Conservation (phyloP, 176 grass and related monocot species). For the Oryza punctata region DNA sequence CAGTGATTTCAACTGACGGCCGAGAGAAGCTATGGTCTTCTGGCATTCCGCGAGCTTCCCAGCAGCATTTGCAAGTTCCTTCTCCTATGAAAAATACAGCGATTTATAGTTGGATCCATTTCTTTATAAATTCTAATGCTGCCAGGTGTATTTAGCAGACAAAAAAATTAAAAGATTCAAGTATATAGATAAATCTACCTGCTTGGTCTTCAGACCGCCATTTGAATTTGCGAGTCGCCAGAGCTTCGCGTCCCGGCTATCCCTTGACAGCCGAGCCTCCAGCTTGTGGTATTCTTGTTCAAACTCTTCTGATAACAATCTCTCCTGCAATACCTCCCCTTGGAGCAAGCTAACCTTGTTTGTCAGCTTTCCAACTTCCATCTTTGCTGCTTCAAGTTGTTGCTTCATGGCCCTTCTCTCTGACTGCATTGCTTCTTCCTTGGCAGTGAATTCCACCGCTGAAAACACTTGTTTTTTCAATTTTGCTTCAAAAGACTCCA, state of each 20-base stretch:
- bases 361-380: conserved; percentile 56
- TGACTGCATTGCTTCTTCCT: conserved; percentile 51
- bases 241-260: conserved; percentile 51
- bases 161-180: not conserved
- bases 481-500: conserved; percentile 58
- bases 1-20: conserved; percentile 73
- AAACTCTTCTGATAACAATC: conserved; percentile 59
- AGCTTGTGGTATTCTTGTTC: conserved; percentile 62
- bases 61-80: conserved; percentile 74
- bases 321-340: conserved; percentile 65
- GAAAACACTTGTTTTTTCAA: conserved; percentile 51
- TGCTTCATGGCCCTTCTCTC: conserved; percentile 54
- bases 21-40: conserved; percentile 92
- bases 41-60: conserved; percentile 95
- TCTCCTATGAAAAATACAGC: conserved; percentile 66
- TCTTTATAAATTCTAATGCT: not conserved
- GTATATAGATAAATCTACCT: conserved; percentile 53
- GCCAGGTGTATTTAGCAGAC: not conserved
- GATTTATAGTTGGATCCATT: conserved; percentile 10
- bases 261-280: conserved; percentile 59
- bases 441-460: conserved; percentile 49
- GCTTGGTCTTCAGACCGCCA: conserved; percentile 73
- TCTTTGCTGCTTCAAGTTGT: conserved; percentile 57
- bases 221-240: conserved; percentile 58
- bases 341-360: conserved; percentile 66